Base-by-base conservation (phyloP, 225 moss, liverwort and hornwort genomes). In the Marchantia paleacea region DNA sequence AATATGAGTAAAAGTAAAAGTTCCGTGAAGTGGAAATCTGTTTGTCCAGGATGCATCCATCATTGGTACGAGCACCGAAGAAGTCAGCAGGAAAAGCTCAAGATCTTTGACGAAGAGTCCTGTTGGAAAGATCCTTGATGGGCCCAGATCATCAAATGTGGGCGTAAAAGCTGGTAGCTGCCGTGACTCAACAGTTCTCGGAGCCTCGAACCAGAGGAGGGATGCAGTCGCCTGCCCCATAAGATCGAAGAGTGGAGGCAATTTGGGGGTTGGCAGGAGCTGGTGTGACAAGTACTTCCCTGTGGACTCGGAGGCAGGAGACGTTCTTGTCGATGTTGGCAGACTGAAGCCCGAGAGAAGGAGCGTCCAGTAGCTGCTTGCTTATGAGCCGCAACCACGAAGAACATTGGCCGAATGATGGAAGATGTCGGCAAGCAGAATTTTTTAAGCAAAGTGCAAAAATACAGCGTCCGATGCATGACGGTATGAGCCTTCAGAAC, bases 401-500 rank as follows among this genome's bases (percentile, higher is more conserved):
- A 10, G n/a, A 62, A 24, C 24, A 76, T 76, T 22, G 75, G 39
- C 16, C 26, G 52, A 53, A 66, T 52, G 25, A 78, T 78, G 78
- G 65, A 18, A 64, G 65, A 78, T 78, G 39, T 39, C 39, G 79
- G 79, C 53, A 69, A 52, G 55, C 69, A 79, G 19, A 61, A 19
- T 10, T 79, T 79, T 48, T 16, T 79, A 10, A 53, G 31, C 11
- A 79, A 79, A 71, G 79, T 79, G 69, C 69, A 39, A 39, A 69
- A 55, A 16, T 79, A 79, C 57, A 29, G 52, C 47, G 68, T 10
- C 11, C 69, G 79, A 55, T 69, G 69, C 54, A 47, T 31, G 54
- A 71, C 70, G 79, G 79, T 69, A 79, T 79, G 69, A 79, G 22
- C 55, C 69, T 48, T 28, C 3, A 30, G 69, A 71, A 69, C n/a